Evolutionary conservation across 2,329 filamentous ascomycete genomes (phyloP), one percentile per base, ranked within the genome.

Genomic region (Coleophoma eucalyptorum): DNA sequence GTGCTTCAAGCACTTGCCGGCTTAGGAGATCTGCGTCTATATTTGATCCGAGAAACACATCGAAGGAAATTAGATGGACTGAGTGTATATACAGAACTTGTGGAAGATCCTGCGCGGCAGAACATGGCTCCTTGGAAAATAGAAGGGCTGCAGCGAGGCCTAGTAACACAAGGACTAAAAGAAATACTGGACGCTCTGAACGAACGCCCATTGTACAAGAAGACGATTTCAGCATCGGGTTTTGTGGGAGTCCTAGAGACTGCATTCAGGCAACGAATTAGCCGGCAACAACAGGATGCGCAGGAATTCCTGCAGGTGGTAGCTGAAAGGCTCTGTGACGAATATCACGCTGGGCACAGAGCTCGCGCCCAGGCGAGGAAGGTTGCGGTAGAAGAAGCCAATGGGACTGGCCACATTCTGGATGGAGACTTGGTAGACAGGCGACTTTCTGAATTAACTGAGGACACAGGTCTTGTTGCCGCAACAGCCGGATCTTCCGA

Each of bases 241-340:
- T 97, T 99, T 65, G 87, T 99, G 41, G 77, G 80, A 55, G 86
- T 89, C 0, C 75, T 99, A 47, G 94, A 99, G 72, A 75, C 77
- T 31, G 91, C 93, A 1, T 99, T 97, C 65, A 83, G 84, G 50
- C 93, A 95, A 62, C 84, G 89, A 61, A 96, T 99, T 61, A 97
- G 89, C 65, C 80, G 93, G 49, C 90, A 94, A 65, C 94, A 99
- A 70, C 94, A 99, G 69, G 94, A 99, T 72, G 94, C 94, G 11
- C 94, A 99, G 65, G 94, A 99, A 68, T 97, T 99, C 57, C 72
- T 99, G 50, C 94, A 99, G 71, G 86, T 97, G 46, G 87, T 99
- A 12, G 88, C 90, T 3, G 93, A 99, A 72, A 81, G 93, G 48
- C 75, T 99, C 50, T 91, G 90, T 62, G 94, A 99, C 64, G 94